Evolutionary conservation across 306 rosid genomes (phyloP).

Genomic region (Lithocarpus polystachyus): DNA sequence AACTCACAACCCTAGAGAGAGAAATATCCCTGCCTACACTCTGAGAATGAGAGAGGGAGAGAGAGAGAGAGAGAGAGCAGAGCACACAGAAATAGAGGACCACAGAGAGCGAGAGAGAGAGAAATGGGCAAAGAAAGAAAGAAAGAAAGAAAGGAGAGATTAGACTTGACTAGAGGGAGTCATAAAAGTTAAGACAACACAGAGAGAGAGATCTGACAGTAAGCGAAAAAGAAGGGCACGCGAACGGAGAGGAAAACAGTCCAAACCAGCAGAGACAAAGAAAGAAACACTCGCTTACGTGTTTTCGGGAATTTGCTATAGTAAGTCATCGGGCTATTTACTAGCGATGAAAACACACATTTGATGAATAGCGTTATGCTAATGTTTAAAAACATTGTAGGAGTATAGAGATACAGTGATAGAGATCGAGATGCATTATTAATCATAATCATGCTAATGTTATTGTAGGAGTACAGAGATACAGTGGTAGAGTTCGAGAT

Average conservation of each 20-base stretch:
- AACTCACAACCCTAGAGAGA: conserved; percentile 24
- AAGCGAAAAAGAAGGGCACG: conserved; percentile 43
- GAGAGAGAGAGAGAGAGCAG: conserved; percentile 13
- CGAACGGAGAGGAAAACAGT: conserved; percentile 18
- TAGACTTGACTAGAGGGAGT: conserved; percentile 33
- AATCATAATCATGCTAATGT: too few relatives aligned
- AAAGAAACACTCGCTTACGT: conserved; percentile 21
- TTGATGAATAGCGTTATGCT: too few relatives aligned
- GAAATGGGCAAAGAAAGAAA: background rate
- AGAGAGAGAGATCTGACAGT: conserved; percentile 25
- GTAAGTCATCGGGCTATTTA: background rate
- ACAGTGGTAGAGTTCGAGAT: background rate
- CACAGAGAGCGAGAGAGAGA: conserved; percentile 22
- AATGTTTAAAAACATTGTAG: too few relatives aligned
- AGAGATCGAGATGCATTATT: background rate
- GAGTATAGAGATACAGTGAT: background rate
- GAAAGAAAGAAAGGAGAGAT: conserved; percentile 4
- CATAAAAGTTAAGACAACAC: background rate
- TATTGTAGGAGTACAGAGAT: background rate
- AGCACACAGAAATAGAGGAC: conserved; percentile 19
- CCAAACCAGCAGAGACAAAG: background rate
- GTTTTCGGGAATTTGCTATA: conserved; percentile 21
- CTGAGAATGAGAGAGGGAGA: background rate
- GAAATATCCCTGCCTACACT: conserved; percentile 14
- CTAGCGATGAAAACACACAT: too few relatives aligned